Evolutionary conservation across 148 eudicot genomes (phyloP), one percentile per base, ranked within the genome.

Genomic region (Polygonum maritimum): DNA sequence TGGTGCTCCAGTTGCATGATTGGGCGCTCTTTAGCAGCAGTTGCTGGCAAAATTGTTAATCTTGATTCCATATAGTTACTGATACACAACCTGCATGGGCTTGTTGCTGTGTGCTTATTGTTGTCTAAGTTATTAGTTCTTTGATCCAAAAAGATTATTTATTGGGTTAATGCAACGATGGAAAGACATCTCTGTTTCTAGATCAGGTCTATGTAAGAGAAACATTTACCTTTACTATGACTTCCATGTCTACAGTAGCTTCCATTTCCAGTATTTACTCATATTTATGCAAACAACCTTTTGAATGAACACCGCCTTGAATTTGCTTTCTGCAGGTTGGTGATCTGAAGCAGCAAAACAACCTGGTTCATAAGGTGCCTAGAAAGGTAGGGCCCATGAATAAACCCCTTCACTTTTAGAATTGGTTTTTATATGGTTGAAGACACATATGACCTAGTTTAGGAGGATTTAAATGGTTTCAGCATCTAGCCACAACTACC

Each of bases 341-440:
- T 54, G 90, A 86, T 36, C 48, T 82, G 76, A 82, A 81, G 82
- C 92, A 85, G 52, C 91, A 87, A 73, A 81, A 73, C 76, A 85
- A 82, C 82, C 82, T 93, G 60, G 82, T 84, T 48, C 98, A 90
- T 80, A 93, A 93, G 86, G 83, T 69, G 71, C 89, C 97, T 31
- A 91, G 86, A 74, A 89, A 78, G 92, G 98, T 58, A n/a, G 7
- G 33, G 36, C 35, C 26, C 67, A 22, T 58, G 13, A 55, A 22
- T 22, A 1, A 58, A 58, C 7, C 67, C 67, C 6, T 58, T 22
- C 35, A 26, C 35, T 22, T 58, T 22, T 9, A 58, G 2, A 7
- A 21, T 58, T 2, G n/a, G n/a, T 22, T 22, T 9, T 19, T 19
- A 21, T 58, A n/a, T 26, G 36, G 12, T 58, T 19, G 67, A 22